These are phyloP conservation scores for Gastrolobium villosum DNA, from an alignment of 306 rosid species.

Conservation along the genomic window DNA sequence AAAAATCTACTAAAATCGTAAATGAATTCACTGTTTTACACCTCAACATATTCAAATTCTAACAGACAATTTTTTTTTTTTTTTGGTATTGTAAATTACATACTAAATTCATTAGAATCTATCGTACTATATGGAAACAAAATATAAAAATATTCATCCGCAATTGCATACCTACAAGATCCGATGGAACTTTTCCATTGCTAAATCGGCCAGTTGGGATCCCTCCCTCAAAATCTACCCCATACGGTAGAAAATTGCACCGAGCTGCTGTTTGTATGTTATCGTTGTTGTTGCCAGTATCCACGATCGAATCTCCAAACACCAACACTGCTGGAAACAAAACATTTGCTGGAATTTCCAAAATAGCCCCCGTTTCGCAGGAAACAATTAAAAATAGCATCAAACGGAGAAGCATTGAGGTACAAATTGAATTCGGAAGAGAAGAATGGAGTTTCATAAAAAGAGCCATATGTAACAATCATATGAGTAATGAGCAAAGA, in stretches of 20 bases:
- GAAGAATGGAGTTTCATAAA: constrained; percentile 12
- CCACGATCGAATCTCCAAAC: constrained; percentile 83
- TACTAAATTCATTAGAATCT: too few species aligned
- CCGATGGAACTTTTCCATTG: constrained; percentile 57
- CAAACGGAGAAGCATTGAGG: neutral
- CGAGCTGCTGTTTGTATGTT: neutral
- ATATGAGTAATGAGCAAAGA: neutral
- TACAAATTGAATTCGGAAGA: neutral
- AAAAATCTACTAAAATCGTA: too few species aligned
- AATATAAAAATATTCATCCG: too few species aligned
- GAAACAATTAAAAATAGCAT: constrained; percentile 12
- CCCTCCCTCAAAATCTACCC: constrained; percentile 42
- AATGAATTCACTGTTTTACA: too few species aligned
- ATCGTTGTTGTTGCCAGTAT: constrained; percentile 80
- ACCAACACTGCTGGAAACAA: constrained; percentile 62
- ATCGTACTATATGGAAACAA: neutral
- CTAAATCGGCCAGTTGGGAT: constrained; percentile 49
- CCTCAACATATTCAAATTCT: too few species aligned
- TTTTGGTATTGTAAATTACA: too few species aligned
- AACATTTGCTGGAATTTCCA: constrained; percentile 51
- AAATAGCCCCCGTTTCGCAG: constrained; percentile 3
- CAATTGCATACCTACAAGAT: constrained; percentile 30
- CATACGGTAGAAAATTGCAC: constrained; percentile 51
- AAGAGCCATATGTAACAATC: neutral
- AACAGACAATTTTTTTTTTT: too few species aligned